These are phyloP conservation scores for Suillus tomentosus DNA, from an alignment of 768 basidiomycete species.

Conservation along the genomic window DNA sequence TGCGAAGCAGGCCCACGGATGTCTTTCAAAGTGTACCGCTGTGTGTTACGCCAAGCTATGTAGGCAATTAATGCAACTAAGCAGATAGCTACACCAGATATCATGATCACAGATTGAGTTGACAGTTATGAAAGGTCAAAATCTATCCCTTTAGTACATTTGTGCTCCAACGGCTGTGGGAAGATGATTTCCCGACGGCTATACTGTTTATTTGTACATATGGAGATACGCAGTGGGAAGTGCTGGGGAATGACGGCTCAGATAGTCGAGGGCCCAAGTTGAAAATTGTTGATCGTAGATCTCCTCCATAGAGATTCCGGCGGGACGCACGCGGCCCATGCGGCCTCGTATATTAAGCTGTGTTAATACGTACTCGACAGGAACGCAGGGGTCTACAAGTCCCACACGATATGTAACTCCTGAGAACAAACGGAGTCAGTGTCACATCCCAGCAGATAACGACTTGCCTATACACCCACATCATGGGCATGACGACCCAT, in stretches of 20 bases:
- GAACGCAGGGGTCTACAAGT: not conserved
- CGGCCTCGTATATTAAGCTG: not conserved
- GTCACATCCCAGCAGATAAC: not conserved
- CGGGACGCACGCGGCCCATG: not conserved
- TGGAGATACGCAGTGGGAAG: not conserved
- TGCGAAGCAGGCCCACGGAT: conserved; percentile 13
- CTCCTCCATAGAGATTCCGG: not conserved
- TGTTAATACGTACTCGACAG: not conserved
- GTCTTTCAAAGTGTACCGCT: conserved; percentile 11
- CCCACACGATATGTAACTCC: not conserved
- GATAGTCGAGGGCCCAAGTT: not conserved
- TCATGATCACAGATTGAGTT: not conserved
- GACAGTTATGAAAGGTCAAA: not conserved
- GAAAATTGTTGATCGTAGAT: not conserved
- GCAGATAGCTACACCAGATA: conserved; percentile 3
- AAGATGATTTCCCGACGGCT: not conserved
- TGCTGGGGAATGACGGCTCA: too few relatives aligned
- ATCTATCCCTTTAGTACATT: not conserved
- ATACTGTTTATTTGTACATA: not conserved
- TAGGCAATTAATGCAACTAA: not conserved
- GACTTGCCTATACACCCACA: not conserved
- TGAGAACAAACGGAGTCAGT: not conserved
- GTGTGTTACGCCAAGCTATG: conserved; percentile 11
- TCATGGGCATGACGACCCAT: not conserved
- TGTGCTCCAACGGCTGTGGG: not conserved